These are phyloP conservation scores for Apostasia shenzhenica DNA, from an alignment of 106 monocot species.

Conservation along the genomic window DNA sequence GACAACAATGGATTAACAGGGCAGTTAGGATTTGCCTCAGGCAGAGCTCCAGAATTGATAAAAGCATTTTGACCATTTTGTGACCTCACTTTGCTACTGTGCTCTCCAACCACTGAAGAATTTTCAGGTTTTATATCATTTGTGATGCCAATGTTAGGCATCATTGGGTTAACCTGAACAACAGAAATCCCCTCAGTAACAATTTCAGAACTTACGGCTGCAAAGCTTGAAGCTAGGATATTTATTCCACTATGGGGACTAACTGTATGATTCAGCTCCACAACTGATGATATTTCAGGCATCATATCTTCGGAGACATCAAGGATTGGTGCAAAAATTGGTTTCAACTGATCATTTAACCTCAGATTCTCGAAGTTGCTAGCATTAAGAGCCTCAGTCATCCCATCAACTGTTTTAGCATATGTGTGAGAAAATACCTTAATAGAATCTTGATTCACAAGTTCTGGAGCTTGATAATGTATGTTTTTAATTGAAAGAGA, in stretches of 20 bases:
- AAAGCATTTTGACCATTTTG: conserved; percentile 16
- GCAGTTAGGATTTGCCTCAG: conserved; percentile 1
- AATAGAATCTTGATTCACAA: conserved; percentile 8
- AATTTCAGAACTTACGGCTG: conserved; percentile 7
- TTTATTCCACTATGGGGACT: conserved; percentile 23
- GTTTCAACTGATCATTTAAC: conserved; percentile 19
- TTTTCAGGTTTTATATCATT: conserved; percentile 11
- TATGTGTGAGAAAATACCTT: conserved; percentile 15
- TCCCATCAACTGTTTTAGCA: conserved; percentile 27
- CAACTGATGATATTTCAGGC: conserved; percentile 6
- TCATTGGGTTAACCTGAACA: conserved; percentile 14
- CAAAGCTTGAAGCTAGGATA: conserved; percentile 14
- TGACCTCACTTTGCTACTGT: not conserved
- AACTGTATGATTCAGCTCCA: conserved; percentile 12
- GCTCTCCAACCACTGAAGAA: conserved; percentile 4
- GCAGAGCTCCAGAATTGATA: not conserved
- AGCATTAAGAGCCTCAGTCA: conserved; percentile 23
- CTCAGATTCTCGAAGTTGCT: conserved; percentile 18
- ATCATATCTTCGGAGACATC: conserved; percentile 9
- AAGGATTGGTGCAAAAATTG: conserved; percentile 4
- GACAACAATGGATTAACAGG: conserved; percentile 20
- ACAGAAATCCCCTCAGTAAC: conserved; percentile 14
- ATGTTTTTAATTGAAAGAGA: conserved; percentile 13
- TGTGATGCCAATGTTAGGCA: not conserved
- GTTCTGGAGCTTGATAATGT: conserved; percentile 17